Evolutionary conservation across 2,329 filamentous ascomycete genomes (phyloP).

Genomic region (Aspergillus caelatus): DNA sequence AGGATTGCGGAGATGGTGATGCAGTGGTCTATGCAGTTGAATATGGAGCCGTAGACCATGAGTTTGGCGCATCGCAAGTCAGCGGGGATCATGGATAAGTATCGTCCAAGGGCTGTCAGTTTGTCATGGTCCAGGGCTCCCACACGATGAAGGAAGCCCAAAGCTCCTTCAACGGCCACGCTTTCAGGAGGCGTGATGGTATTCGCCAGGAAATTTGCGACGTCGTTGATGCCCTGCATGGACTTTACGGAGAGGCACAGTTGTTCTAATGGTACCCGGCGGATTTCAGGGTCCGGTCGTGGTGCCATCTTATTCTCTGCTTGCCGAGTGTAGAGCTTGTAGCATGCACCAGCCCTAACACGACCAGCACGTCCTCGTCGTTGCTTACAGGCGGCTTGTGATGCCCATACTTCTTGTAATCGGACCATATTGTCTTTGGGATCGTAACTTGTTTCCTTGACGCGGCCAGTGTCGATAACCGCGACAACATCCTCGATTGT

Average conservation of each 20-base stretch:
- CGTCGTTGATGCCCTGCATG: conserved; percentile 81
- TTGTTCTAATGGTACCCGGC: conserved; percentile 89
- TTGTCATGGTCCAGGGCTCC: conserved; percentile 85
- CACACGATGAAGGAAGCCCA: conserved; percentile 78
- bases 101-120: conserved; percentile 85
- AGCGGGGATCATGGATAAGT: conserved; percentile 92
- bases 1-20: conserved; percentile 89
- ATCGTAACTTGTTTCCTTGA: conserved; percentile 96
- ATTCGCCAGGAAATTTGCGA: conserved; percentile 77
- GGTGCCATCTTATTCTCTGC: conserved; percentile 83
- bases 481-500: conserved; percentile 97
- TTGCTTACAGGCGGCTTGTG: conserved; percentile 90
- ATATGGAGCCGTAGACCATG: conserved; percentile 92
- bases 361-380: conserved; percentile 89
- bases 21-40: conserved; percentile 86
- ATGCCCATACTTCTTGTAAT: conserved; percentile 93
- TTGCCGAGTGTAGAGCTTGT: conserved; percentile 89
- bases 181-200: conserved; percentile 88
- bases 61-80: conserved; percentile 92
- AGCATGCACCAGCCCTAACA: conserved; percentile 88
- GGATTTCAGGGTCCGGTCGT: conserved; percentile 89
- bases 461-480: conserved; percentile 91
- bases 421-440: conserved; percentile 90
- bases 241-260: conserved; percentile 91
- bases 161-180: conserved; percentile 81